Base-by-base conservation (phyloP, 148 eudicot genomes). In the Diospyros kaki region DNA sequence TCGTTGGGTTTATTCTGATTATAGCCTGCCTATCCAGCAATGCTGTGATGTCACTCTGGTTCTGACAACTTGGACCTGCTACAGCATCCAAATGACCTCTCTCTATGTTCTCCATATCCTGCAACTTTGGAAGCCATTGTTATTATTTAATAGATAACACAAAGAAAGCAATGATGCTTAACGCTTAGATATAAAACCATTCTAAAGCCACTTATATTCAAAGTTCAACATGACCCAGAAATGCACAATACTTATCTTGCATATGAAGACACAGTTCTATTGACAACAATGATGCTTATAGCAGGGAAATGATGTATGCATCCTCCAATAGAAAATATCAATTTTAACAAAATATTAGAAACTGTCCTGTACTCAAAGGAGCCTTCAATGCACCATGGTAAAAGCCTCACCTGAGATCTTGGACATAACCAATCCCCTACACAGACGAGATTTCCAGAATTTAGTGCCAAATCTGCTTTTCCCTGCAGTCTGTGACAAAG, bases 1-100 rank as follows among this genome's bases (percentile, higher is more conserved):
- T 81, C 86, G 73, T 78, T 84, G 39, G 13, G 68, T 2, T 67
- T 59, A 79, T 85, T 54, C 73, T 81, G 90, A 28, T 28, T 28
- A 84, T 71, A 12, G 80, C 87, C 28, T 87, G 89, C 46, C 79
- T 61, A 43, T 76, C 84, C 53, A 93, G 44, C 52, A 91, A 90
- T 43, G 90, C 69, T 54, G 56, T 9, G 9, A 64, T 79, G 68
- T 70, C 89, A 42, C 75, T 79, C 58, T 65, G 70, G 69, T 78
- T 71, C 43, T 54, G 54, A 76, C 76, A 80, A 42, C 66, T 76
- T 12, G 78, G 28, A 28, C 28, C 28, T 28, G 28, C 28, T 28
- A 28, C 28, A 28, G 28, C 28, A 28, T 28, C 28, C 28, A 28
- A 28, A 28, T 28, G 28, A 0, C 28, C 28, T 28, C 74, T 76